A percentile compares a stretch with the other conserved stretches of the same genome.
Evolutionary conservation across 306 rosid genomes (phyloP).

Genomic region (Carpinus viminea): DNA sequence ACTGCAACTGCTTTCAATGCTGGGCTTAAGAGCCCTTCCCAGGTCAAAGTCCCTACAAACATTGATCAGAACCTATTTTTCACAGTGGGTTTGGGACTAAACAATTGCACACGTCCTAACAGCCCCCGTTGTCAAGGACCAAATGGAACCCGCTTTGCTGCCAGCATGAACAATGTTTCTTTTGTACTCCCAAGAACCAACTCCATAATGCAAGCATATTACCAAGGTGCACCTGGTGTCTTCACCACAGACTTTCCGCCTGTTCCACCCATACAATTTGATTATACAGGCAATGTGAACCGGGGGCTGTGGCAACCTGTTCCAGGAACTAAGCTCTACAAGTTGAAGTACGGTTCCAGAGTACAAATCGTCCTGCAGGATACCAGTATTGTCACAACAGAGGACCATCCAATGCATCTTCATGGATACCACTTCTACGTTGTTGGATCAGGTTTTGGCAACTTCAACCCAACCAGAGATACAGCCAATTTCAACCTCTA

Average conservation of each 20-base stretch:
- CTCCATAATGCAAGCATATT: slow-evolving; percentile 87
- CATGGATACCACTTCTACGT: slow-evolving; percentile 91
- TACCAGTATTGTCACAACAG: slow-evolving; percentile 75
- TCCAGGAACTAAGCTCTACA: slow-evolving; percentile 61
- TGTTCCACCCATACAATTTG: slow-evolving; percentile 67
- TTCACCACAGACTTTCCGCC: slow-evolving; percentile 90
- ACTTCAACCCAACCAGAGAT: slow-evolving; percentile 77
- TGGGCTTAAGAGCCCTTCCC: slow-evolving; percentile 54
- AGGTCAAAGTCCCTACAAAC: slow-evolving; percentile 39
- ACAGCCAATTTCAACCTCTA: slow-evolving; percentile 68
- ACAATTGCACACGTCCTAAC: slow-evolving; percentile 77
- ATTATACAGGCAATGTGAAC: slow-evolving; percentile 81
- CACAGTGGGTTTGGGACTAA: slow-evolving; percentile 77
- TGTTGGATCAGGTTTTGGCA: slow-evolving; percentile 86
- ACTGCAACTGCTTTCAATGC: slow-evolving; percentile 63
- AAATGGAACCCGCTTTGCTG: slow-evolving; percentile 89
- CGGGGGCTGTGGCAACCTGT: slow-evolving; percentile 80
- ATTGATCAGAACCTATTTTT: slow-evolving; percentile 55
- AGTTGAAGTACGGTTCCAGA: slow-evolving; percentile 66
- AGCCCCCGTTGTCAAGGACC: slow-evolving; percentile 96
- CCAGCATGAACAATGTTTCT: slow-evolving; percentile 88
- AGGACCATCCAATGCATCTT: slow-evolving; percentile 93
- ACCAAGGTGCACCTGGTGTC: slow-evolving; percentile 66
- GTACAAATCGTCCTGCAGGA: slow-evolving; percentile 84
- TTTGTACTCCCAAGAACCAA: slow-evolving; percentile 66